Evolutionary conservation across 768 basidiomycete species (phyloP), one percentile per base, ranked within the genome.

Genomic region (Russula virescens): DNA sequence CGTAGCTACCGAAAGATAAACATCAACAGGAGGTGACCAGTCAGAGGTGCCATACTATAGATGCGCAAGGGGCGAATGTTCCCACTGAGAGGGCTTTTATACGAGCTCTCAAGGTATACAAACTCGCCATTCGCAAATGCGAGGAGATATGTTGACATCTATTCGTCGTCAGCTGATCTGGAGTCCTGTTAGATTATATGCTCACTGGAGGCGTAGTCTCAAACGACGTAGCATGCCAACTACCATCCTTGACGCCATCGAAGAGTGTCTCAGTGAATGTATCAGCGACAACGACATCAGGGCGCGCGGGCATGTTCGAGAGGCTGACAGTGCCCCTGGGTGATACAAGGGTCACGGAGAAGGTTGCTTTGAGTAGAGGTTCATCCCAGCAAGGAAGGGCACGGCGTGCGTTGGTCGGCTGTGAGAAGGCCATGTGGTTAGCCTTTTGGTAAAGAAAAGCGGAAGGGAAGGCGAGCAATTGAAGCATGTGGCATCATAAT

Each of bases 331-430:
- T 88, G 65, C 84, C 83, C 10, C 76, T 78, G 63, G 86, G 84
- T n/a, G 92, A 91, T 69, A 95, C 80, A 80, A 95, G 78, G 14
- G 86, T 87, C 62, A 94, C 76, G 0, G 81, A 70, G 71, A 88
- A 91, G 2, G 87, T 93, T 0, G 94, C 88, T 73, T 98, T 98
- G 68, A 95, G 79, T 40, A 84, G 79, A 18, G 95, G 96, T 71
- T 97, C 94, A 71, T 97, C 95, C 91, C 91, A 96, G 76, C 88
- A 91, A 28, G 91, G 91, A 73, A 92, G 90, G 7, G 88, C 84
- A 47, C 83, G 81, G 54, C 94, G 79, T 10, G 95, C 94, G 62
- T 86, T 86, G 45, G 91, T 96, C 43, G 94, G 86, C 87, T 96
- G 23, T n/a, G 26, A 45, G 34, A 18, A 21, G 42, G 10, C 25